Evolutionary conservation across 164 flowering plant genomes (phyloP), one percentile per base, ranked within the genome.

Genomic region (Dillenia turbinata): DNA sequence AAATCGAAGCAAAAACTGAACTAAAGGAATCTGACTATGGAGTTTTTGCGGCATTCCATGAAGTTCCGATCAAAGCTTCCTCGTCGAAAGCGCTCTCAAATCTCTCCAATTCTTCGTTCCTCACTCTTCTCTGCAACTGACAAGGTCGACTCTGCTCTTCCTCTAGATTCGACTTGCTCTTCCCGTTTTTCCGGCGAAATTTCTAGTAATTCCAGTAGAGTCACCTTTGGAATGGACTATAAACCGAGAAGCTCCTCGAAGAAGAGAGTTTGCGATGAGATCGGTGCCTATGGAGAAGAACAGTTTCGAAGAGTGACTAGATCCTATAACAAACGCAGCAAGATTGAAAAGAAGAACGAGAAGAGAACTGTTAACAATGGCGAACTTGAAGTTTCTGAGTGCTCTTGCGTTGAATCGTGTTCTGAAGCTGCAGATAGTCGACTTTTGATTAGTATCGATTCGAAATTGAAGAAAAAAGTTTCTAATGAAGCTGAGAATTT

Each of bases 21-120:
- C 40, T 33, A 33, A 33, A 33, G 7, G 40, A 33, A 33, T 33
- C 40, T 33, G 40, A 33, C 40, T 33, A 33, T 33, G 40, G 40
- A 33, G 40, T 33, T 33, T 33, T 4, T 33, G 40, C 40, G 5
- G 6, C 46, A 56, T 55, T 22, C 9, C 3, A 88, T 73, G 86
- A 81, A 82, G 79, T 84, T 77, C 62, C 87, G 96, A 10, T 83
- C 90, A 44, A 79, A 74, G 67, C 73, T 76, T 17, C 75, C 79
- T 69, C 87, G 86, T 50, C 77, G 83, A 10, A 69, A 77, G 13
- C 79, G 89, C 16, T 17, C 60, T 43, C 71, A 60, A 60, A 62
- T 76, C 65, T 74, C 85, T 61, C 88, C 86, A 26, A 53, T 77
- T 52, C 52, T 68, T 15, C 11, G 12, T 10, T 46, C 63, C 26